Evolutionary conservation across 2,329 filamentous ascomycete genomes (phyloP).

Genomic region (Botrytis aclada): DNA sequence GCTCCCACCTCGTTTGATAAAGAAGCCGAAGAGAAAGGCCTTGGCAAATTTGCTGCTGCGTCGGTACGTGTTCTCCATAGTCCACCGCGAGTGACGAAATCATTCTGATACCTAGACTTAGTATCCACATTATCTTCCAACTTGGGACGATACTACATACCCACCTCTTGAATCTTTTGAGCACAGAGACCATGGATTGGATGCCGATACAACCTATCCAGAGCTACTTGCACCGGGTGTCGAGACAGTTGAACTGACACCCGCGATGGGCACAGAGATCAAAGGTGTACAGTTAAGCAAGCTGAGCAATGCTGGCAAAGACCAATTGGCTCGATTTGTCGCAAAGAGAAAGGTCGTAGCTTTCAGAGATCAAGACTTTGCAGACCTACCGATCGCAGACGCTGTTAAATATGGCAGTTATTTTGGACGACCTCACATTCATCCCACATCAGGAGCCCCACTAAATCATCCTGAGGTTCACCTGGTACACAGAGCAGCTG

Average conservation of each 20-base stretch:
- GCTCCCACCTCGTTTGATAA: conserved; percentile 35
- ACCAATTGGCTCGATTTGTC: conserved; percentile 73
- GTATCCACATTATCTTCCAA: conserved; percentile 62
- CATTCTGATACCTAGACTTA: background rate
- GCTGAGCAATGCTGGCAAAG: conserved; percentile 65
- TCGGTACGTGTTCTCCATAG: conserved; percentile 26
- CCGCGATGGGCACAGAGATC: conserved; percentile 71
- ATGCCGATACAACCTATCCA: conserved; percentile 66
- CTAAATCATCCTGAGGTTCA: conserved; percentile 72
- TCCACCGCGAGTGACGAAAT: background rate
- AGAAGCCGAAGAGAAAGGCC: conserved; percentile 34
- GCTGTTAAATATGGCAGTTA: conserved; percentile 69
- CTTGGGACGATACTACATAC: conserved; percentile 62
- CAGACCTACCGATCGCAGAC: conserved; percentile 65
- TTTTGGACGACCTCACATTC: conserved; percentile 79
- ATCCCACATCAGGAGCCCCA: conserved; percentile 73
- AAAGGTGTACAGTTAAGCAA: conserved; percentile 68
- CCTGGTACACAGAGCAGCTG: conserved; percentile 70
- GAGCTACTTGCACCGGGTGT: conserved; percentile 60
- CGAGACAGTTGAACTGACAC: conserved; percentile 61
- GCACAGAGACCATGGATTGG: conserved; percentile 72
- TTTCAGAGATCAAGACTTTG: conserved; percentile 73
- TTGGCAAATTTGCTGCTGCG: conserved; percentile 31
- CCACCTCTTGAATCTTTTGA: conserved; percentile 66
- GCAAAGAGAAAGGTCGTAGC: conserved; percentile 75